Conservation (phyloP, 2,329 filamentous ascomycete species). For the Geosmithia morbida region DNA sequence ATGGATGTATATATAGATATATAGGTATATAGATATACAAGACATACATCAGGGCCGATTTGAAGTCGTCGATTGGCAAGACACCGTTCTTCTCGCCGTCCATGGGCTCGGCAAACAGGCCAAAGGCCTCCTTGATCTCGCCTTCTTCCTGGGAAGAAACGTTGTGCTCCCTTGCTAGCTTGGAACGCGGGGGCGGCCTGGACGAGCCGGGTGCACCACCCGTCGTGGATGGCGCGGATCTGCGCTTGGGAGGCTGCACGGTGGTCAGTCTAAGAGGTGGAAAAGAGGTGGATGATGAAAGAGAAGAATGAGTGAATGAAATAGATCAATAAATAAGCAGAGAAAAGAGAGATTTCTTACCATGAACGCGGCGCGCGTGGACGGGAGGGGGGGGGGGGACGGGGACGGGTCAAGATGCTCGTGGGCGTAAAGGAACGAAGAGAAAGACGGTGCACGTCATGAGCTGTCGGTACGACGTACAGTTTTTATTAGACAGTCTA, state of each 20-base stretch:
- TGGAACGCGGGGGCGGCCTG: slow-evolving; percentile 46
- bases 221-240: slow-evolving; percentile 2
- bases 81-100: slow-evolving; percentile 60
- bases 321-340: too few relatives aligned
- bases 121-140: slow-evolving; percentile 84
- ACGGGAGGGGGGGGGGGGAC: too few relatives aligned
- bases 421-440: too few relatives aligned
- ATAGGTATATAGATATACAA: too few relatives aligned
- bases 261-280: neutral
- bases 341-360: too few relatives aligned
- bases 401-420: too few relatives aligned
- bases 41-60: slow-evolving; percentile 57
- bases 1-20: too few relatives aligned
- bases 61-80: slow-evolving; percentile 51
- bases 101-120: slow-evolving; percentile 61
- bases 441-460: too few relatives aligned
- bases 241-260: slow-evolving; percentile 3
- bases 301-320: too few relatives aligned
- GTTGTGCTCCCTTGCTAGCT: slow-evolving; percentile 84
- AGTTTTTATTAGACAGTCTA: too few relatives aligned
- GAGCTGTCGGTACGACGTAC: too few relatives aligned
- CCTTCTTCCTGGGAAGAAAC: slow-evolving; percentile 71
- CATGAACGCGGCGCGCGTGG: too few relatives aligned
- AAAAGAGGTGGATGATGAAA: neutral
- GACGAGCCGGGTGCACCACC: slow-evolving; percentile 25